A percentile compares a stretch with the other conserved stretches of the same genome.
These are phyloP conservation scores for Phytophthora pisi DNA, from an alignment of 352 stramenopile genomes.

Conservation along the genomic window DNA sequence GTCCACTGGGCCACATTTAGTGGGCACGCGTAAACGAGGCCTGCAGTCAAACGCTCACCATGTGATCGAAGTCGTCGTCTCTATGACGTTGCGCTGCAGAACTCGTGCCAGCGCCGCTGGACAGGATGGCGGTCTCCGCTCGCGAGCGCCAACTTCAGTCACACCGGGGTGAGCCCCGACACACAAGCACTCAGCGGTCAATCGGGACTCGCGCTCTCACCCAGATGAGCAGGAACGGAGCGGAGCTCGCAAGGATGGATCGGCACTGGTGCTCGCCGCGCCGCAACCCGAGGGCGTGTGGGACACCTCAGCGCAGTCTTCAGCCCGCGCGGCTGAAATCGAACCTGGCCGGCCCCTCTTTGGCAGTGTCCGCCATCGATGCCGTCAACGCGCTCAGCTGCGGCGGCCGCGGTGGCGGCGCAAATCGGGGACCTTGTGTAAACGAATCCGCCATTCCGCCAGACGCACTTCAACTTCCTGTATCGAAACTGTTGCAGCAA, in stretches of 20 bases:
- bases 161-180: background rate
- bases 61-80: background rate
- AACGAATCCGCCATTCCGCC: slow-evolving; percentile 1
- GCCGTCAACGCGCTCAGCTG: slow-evolving; percentile 10
- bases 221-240: slow-evolving; percentile 10
- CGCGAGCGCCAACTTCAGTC: background rate
- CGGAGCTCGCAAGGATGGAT: slow-evolving; percentile 7
- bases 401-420: background rate
- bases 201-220: background rate
- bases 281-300: slow-evolving; percentile 7
- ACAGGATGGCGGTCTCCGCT: background rate
- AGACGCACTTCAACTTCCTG: slow-evolving; percentile 4
- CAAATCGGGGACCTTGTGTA: background rate
- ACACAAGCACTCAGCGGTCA: background rate
- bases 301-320: slow-evolving; percentile 6
- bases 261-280: slow-evolving; percentile 1
- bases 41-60: slow-evolving; percentile 20
- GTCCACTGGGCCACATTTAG: background rate
- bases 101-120: background rate
- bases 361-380: background rate
- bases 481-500: too few species aligned
- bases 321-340: background rate
- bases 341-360: background rate
- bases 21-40: slow-evolving; percentile 12
- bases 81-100: background rate